Percentiles rank a stretch among this genome's conserved stretches.
phyloP scores from a whole-genome alignment of 2,329 filamentous ascomycete species.

The Trichoderma sp. region DNA sequence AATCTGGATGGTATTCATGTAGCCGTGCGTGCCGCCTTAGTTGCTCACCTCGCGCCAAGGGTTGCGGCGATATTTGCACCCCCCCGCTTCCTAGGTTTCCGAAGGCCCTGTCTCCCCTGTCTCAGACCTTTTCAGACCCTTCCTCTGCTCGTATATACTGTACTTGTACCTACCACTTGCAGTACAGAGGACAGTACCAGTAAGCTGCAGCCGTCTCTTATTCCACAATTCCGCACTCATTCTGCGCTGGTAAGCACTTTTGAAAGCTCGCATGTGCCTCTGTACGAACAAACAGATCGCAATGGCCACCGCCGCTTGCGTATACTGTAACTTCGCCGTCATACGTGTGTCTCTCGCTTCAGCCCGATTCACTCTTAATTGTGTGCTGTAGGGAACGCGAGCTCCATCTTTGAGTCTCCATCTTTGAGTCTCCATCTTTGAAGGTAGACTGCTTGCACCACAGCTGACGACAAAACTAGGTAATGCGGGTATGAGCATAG shows the following conservation, averaged over 20 bases:
- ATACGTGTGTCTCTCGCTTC: not conserved
- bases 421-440: not conserved
- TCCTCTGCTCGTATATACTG: not conserved
- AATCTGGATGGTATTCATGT: constrained; percentile 23
- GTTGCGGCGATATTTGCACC: constrained; percentile 11
- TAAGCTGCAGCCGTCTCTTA: constrained; percentile 13
- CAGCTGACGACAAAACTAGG: not conserved
- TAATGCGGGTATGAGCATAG: not conserved
- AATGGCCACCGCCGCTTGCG: not conserved
- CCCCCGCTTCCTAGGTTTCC: constrained; percentile 20
- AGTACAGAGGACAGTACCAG: not conserved
- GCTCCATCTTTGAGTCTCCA: not conserved
- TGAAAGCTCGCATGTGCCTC: not conserved
- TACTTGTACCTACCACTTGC: constrained; percentile 2
- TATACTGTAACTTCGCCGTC: constrained; percentile 1
- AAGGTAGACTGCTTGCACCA: not conserved
- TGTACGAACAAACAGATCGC: not conserved
- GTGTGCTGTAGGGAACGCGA: not conserved
- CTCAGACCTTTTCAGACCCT: constrained; percentile 23
- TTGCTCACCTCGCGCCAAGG: not conserved
- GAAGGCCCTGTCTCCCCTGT: constrained; percentile 26
- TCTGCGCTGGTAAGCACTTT: constrained; percentile 10
- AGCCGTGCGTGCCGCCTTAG: not conserved
- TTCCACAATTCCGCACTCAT: not conserved
- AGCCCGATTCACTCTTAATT: not conserved